Base-by-base conservation (phyloP, 2,329 filamentous ascomycete species). In the Alternaria sp. region DNA sequence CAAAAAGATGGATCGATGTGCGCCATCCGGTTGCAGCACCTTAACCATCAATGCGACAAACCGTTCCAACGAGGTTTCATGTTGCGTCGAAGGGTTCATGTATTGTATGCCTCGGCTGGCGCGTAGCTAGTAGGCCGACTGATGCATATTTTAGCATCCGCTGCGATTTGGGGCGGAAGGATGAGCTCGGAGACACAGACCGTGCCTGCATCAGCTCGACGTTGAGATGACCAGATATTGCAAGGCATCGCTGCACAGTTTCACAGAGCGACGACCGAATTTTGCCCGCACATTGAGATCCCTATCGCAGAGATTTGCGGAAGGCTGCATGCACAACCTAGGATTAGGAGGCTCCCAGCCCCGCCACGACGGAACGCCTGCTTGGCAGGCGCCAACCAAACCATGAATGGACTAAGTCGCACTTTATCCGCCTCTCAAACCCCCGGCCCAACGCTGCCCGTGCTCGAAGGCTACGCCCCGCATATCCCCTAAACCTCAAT, bases 401-500 rank as follows among this genome's bases (percentile, higher is more conserved):
- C 55, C 46, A 20, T 2, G 18, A 26, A 2, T 26, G 55, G 55
- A 12, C 55, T 25, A 50, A 47, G 28, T 30, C 30, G 23, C 30
- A 26, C 25, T 21, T 37, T 12, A 46, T 26, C 55, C 20, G 26
- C 55, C 43, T 33, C 43, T 57, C 18, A 47, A 11, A 37, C 18
- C 20, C 54, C 21, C 23, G 18, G 54, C 45, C 20, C 25, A 30
- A 26, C 46, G 33, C 20, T 50, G n/a, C 26, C 21, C 41, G 54
- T 56, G 43, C 33, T 47, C 21, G 6, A 20, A 43, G 46, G 33
- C 28, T 51, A 5, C 45, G 55, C 46, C 30, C 30, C 55, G 55
- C 46, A 51, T 44, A 44, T 51, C 45, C 21, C 11, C 55, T 58
- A 58, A 46, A 41, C 55, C 45, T 25, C 30, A 58, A 50, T 25